Conservation (phyloP, 768 basidiomycete species). For the Tricholoma saponaceum region DNA sequence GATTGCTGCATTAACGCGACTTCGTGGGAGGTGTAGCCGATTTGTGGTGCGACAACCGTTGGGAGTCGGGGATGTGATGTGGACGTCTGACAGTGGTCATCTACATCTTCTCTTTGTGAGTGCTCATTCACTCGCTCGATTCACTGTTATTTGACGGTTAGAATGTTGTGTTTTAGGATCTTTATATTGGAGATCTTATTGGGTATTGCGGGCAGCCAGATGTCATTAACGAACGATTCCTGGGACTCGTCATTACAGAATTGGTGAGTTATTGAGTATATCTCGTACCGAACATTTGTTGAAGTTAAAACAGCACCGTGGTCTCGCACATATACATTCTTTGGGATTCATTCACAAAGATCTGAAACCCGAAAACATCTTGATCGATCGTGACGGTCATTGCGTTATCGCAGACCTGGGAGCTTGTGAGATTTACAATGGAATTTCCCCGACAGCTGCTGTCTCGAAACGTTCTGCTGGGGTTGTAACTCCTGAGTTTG, state of each 20-base stretch:
- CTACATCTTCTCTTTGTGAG: not conserved
- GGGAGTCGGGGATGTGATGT: not conserved
- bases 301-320: not conserved
- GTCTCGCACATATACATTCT: not conserved
- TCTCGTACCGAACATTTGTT: not conserved
- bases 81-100: not conserved
- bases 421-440: not conserved
- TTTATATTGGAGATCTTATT: not conserved
- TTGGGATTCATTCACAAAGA: not conserved
- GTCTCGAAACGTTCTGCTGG: not conserved
- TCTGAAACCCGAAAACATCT: not conserved
- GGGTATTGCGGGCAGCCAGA: not conserved
- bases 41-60: not conserved
- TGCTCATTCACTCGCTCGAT: not conserved
- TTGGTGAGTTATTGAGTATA: not conserved
- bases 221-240: not conserved
- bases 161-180: not conserved
- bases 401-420: conserved; percentile 1
- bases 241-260: not conserved
- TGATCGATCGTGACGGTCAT: not conserved
- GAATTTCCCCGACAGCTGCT: not conserved
- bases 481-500: not conserved
- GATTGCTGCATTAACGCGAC: not conserved
- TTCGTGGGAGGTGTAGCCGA: not conserved
- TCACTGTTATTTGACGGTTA: too few relatives aligned